phyloP scores from a whole-genome alignment of 176 grass and related monocot species.

The Dactylis glomerata region DNA sequence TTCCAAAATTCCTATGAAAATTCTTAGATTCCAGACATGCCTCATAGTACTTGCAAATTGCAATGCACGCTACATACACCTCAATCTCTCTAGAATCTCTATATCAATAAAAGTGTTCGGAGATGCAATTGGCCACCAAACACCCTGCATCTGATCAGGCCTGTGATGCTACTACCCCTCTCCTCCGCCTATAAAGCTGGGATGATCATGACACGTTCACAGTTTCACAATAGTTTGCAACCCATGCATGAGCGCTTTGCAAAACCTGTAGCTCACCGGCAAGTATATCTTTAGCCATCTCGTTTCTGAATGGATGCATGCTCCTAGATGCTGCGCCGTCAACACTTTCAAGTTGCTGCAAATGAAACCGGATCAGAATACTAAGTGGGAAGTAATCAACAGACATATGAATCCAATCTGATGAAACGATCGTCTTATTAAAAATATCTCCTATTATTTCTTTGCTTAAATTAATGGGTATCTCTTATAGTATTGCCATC shows the following conservation, averaged over 20 bases:
- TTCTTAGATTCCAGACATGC: background rate
- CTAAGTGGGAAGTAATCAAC: background rate
- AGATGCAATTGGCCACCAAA: background rate
- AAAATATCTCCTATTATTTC: too few species aligned
- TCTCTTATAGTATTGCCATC: too few species aligned
- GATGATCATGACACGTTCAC: background rate
- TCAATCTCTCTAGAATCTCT: background rate
- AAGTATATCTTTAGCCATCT: constrained; percentile 74
- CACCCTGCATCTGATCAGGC: background rate
- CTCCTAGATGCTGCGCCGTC: constrained; percentile 1
- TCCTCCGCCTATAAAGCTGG: background rate
- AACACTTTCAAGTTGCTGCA: constrained; percentile 49
- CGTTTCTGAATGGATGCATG: constrained; percentile 37
- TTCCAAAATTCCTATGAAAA: background rate
- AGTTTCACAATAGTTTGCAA: constrained; percentile 47
- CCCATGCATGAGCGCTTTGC: constrained; percentile 36
- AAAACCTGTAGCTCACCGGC: constrained; percentile 58
- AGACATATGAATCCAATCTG: too few species aligned
- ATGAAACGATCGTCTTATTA: too few species aligned
- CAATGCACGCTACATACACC: background rate
- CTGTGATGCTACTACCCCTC: background rate
- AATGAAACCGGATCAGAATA: constrained; percentile 11
- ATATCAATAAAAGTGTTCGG: background rate
- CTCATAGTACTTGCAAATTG: background rate
- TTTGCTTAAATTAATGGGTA: too few species aligned